Evolutionary conservation across 306 rosid genomes (phyloP).

Genomic region (Inga leiocalycina): DNA sequence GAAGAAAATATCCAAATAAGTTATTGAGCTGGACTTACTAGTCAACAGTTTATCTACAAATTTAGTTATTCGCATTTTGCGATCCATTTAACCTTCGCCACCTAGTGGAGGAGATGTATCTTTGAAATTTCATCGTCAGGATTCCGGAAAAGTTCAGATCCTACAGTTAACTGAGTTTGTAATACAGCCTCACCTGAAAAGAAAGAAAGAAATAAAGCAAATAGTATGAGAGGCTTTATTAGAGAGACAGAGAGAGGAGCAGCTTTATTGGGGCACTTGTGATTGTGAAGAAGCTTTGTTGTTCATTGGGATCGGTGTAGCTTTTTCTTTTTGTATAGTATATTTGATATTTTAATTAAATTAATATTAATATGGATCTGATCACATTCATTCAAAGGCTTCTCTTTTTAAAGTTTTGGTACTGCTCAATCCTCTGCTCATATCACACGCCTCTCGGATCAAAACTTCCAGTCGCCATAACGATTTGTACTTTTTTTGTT

Average conservation of each 20-base stretch:
- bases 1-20: no score
- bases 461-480: neutral
- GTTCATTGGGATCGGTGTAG: constrained; percentile 53
- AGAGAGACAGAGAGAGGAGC: neutral
- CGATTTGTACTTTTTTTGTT: neutral
- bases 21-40: no score
- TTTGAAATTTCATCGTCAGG: no score
- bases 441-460: neutral
- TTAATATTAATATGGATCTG: neutral
- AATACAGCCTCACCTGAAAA: neutral
- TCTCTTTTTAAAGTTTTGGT: neutral
- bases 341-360: neutral
- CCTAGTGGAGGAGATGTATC: no score
- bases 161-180: neutral
- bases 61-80: no score
- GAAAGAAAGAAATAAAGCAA: neutral
- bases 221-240: constrained; percentile 21
- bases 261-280: constrained; percentile 30
- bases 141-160: no score
- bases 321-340: neutral
- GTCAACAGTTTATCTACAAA: no score
- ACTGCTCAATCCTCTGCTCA: neutral
- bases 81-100: no score
- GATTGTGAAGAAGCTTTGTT: neutral
- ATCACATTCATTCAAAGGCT: neutral